These are phyloP conservation scores for Trichophyton mentagrophytes DNA, from an alignment of 2,329 filamentous ascomycete genomes.

Conservation along the genomic window DNA sequence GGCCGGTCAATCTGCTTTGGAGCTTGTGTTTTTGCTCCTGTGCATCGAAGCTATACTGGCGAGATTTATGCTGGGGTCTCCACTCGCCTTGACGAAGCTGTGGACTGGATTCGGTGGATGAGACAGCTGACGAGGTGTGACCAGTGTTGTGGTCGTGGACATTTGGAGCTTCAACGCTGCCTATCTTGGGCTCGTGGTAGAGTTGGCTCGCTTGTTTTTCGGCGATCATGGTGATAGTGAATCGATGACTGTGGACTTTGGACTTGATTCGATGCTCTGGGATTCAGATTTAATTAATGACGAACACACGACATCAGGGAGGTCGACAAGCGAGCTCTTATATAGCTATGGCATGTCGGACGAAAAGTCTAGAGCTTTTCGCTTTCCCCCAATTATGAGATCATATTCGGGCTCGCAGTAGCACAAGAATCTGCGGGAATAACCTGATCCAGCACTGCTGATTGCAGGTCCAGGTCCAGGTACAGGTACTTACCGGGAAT, in stretches of 20 bases:
- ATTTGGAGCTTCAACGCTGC: background rate
- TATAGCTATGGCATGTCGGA: background rate
- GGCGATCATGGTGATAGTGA: background rate
- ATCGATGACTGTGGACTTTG: background rate
- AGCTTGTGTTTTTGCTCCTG: slow-evolving; percentile 47
- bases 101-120: background rate
- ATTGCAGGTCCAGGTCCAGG: background rate
- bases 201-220: background rate
- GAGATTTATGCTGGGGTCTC: slow-evolving; percentile 19
- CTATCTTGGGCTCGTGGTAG: background rate
- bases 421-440: background rate
- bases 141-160: background rate
- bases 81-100: slow-evolving; percentile 11
- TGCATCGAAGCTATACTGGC: slow-evolving; percentile 26
- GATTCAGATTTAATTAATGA: background rate
- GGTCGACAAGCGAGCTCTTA: background rate
- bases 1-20: slow-evolving; percentile 28
- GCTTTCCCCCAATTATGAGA: background rate
- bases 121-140: background rate
- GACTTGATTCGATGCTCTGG: background rate
- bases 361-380: background rate
- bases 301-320: background rate
- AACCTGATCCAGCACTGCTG: background rate
- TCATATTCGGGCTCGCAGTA: background rate
- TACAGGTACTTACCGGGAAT: background rate